These are phyloP conservation scores for Neoscytalidium dimidiatum DNA, from an alignment of 2,329 filamentous ascomycete genomes.

Conservation along the genomic window DNA sequence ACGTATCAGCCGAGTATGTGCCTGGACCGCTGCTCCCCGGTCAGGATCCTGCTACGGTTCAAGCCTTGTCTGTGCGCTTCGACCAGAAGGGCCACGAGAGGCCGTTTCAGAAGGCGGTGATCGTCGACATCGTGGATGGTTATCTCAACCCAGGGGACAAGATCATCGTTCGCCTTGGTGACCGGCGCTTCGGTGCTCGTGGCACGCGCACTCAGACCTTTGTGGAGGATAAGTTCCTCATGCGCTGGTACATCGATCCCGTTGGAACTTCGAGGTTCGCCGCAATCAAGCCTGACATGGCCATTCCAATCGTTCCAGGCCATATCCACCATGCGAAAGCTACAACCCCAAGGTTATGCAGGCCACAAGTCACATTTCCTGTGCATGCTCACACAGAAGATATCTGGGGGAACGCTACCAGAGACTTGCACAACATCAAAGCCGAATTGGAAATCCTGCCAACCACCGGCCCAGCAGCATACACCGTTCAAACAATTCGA, in stretches of 20 bases:
- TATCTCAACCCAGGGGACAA: slow-evolving; percentile 40
- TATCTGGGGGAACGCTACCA: slow-evolving; percentile 32
- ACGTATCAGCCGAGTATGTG: slow-evolving; percentile 38
- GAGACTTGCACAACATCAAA: slow-evolving; percentile 15
- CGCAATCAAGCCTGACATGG: slow-evolving; percentile 36
- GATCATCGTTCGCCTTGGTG: slow-evolving; percentile 37
- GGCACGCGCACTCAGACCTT: slow-evolving; percentile 40
- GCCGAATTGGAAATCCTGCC: not conserved
- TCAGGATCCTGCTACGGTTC: slow-evolving; percentile 38
- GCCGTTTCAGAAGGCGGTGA: slow-evolving; percentile 39
- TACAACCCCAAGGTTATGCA: slow-evolving; percentile 25
- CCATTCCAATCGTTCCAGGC: slow-evolving; percentile 27
- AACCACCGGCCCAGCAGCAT: not conserved
- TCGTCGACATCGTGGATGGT: slow-evolving; percentile 33
- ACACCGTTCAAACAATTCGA: not conserved
- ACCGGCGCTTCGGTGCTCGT: slow-evolving; percentile 33
- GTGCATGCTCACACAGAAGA: slow-evolving; percentile 20
- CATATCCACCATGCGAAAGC: slow-evolving; percentile 24
- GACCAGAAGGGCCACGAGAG: slow-evolving; percentile 43
- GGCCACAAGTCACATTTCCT: not conserved
- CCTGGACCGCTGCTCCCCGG: slow-evolving; percentile 28
- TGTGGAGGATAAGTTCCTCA: slow-evolving; percentile 36
- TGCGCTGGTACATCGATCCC: slow-evolving; percentile 42
- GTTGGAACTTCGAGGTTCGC: slow-evolving; percentile 40
- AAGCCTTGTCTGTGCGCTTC: slow-evolving; percentile 36